phyloP scores from a whole-genome alignment of 805 yeast species.

The Candida insectalens region DNA sequence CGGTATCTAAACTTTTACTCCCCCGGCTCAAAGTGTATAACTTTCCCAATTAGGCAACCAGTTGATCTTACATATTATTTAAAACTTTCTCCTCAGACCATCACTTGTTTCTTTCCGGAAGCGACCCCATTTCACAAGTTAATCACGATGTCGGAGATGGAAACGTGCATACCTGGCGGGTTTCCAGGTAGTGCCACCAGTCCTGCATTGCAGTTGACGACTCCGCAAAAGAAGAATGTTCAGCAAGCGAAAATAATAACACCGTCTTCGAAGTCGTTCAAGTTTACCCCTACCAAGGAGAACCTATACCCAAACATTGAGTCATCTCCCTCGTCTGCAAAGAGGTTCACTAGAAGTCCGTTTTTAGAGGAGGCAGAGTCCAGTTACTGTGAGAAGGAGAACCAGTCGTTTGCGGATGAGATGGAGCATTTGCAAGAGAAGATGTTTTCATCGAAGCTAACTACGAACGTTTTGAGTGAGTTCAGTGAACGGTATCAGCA shows the following conservation, averaged over 20 bases:
- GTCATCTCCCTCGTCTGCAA: constrained; percentile 4
- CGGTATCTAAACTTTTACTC: neutral
- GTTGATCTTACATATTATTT: too few relatives aligned
- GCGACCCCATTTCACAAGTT: too few relatives aligned
- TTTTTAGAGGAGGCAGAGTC: constrained; percentile 12
- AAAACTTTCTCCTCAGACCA: too few relatives aligned
- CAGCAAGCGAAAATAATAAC: neutral
- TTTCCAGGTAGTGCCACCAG: neutral
- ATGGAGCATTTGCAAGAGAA: constrained; percentile 29
- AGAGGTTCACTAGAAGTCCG: constrained; percentile 1
- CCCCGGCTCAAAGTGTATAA: constrained; percentile 7
- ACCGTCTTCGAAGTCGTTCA: constrained; percentile 18
- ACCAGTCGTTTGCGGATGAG: constrained; percentile 17
- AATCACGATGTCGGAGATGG: too few relatives aligned
- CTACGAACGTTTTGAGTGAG: constrained; percentile 35
- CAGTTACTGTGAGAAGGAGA: constrained; percentile 22
- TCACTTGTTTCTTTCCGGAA: too few relatives aligned
- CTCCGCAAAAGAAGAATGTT: constrained; percentile 1
- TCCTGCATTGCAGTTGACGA: neutral
- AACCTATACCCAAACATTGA: constrained; percentile 16
- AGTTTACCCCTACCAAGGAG: constrained; percentile 23
- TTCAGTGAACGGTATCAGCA: constrained; percentile 31
- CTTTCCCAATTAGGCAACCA: constrained; percentile 8
- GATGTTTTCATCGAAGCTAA: constrained; percentile 38
- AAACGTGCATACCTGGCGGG: too few relatives aligned